Evolutionary conservation across 495 filamentous ascomycete genomes (phyloP).

Genomic region (Lichenothelia convexa): DNA sequence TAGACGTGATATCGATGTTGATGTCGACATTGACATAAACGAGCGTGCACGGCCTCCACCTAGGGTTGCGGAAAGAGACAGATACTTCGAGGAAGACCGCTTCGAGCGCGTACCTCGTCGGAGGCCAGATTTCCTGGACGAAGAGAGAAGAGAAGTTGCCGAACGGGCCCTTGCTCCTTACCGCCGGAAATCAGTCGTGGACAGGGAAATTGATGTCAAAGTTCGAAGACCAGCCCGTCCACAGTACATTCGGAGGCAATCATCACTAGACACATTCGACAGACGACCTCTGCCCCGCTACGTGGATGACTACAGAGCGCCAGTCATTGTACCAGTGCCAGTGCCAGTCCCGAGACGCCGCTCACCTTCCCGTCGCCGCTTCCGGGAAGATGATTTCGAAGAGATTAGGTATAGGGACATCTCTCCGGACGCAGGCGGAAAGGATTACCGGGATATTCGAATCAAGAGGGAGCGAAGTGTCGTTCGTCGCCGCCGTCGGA

Average conservation of each 20-base stretch:
- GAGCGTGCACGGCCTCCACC: constrained; percentile 1
- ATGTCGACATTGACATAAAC: constrained; percentile 17
- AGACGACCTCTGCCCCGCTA: constrained; percentile 36
- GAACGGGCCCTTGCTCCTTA: constrained; percentile 22
- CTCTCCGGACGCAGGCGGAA: constrained; percentile 8
- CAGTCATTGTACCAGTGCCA: constrained; percentile 34
- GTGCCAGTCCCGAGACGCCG: constrained; percentile 25
- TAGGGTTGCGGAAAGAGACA: constrained; percentile 31
- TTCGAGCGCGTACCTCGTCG: constrained; percentile 35
- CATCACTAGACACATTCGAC: constrained; percentile 56
- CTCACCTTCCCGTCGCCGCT: constrained; percentile 9
- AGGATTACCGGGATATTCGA: constrained; percentile 18
- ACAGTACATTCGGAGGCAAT: constrained; percentile 44
- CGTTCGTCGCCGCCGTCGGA: constrained; percentile 9
- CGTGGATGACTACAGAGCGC: constrained; percentile 27
- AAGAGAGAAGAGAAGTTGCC: constrained; percentile 16
- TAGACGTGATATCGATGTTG: constrained; percentile 17
- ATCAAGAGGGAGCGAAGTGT: constrained; percentile 15
- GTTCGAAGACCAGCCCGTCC: constrained; percentile 31
- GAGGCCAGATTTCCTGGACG: constrained; percentile 17
- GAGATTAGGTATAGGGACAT: constrained; percentile 20
- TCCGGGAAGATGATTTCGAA: constrained; percentile 20
- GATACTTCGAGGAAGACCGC: constrained; percentile 35
- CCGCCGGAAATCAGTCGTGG: constrained; percentile 17
- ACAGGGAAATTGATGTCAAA: constrained; percentile 26